phyloP scores from a whole-genome alignment of 345 rosid genomes.

The Lumnitzera racemosa region DNA sequence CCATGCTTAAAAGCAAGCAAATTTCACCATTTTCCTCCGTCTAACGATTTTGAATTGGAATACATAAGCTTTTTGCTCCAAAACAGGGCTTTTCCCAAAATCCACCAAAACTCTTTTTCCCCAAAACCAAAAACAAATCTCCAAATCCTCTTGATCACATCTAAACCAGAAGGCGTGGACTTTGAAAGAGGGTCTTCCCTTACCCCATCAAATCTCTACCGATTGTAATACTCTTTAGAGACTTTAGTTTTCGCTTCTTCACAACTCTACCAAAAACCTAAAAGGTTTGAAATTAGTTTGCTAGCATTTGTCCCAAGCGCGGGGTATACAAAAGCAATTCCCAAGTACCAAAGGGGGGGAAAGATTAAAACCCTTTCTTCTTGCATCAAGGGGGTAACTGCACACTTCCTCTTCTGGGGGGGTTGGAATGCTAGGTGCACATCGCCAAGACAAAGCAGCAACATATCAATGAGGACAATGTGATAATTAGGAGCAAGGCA shows the following conservation, averaged over 20 bases:
- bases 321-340: slow-evolving; percentile 10
- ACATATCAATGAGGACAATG: slow-evolving; percentile 8
- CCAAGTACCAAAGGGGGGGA: slow-evolving; percentile 16
- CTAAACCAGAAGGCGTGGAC: neutral
- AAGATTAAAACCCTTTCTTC: neutral
- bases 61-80: neutral
- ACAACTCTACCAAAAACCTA: slow-evolving; percentile 11
- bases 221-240: slow-evolving; percentile 12
- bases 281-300: slow-evolving; percentile 1
- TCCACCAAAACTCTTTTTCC: slow-evolving; percentile 9
- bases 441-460: slow-evolving; percentile 16
- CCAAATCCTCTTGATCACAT: slow-evolving; percentile 6
- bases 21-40: slow-evolving; percentile 1
- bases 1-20: too few species aligned
- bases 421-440: slow-evolving; percentile 7
- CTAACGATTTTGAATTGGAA: slow-evolving; percentile 6
- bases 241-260: slow-evolving; percentile 9
- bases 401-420: slow-evolving; percentile 9
- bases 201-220: slow-evolving; percentile 2
- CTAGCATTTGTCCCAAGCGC: slow-evolving; percentile 11
- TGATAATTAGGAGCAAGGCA: neutral
- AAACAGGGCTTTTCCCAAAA: neutral
- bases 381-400: neutral
- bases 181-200: neutral
- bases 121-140: slow-evolving; percentile 18